phyloP scores from a whole-genome alignment of 805 yeast genomes.

The Saturnispora bothae region DNA sequence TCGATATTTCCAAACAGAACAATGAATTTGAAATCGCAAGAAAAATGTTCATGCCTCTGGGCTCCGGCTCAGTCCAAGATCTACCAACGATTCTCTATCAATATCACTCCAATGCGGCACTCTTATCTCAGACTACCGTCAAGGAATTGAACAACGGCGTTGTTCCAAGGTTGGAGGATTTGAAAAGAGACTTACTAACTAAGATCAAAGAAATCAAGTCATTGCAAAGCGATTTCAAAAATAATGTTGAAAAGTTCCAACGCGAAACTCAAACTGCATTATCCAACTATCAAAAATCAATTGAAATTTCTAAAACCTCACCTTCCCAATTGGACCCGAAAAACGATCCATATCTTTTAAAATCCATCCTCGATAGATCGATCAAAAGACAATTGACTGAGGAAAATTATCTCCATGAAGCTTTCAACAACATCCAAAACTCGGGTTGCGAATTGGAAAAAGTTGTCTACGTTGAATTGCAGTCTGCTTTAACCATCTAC shows the following conservation, averaged over 20 bases:
- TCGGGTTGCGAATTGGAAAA: constrained; percentile 84
- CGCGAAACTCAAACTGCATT: constrained; percentile 51
- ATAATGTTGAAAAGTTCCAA: constrained; percentile 59
- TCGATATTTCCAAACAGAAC: constrained; percentile 16
- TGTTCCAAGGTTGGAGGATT: constrained; percentile 56
- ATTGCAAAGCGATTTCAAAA: constrained; percentile 75
- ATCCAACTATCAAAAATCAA: constrained; percentile 43
- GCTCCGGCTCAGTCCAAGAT: constrained; percentile 75
- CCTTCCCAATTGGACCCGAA: constrained; percentile 37
- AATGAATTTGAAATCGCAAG: constrained; percentile 29
- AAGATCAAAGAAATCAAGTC: constrained; percentile 83
- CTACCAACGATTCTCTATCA: constrained; percentile 54
- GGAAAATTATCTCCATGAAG: constrained; percentile 82
- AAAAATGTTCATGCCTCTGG: constrained; percentile 61
- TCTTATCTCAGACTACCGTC: constrained; percentile 45
- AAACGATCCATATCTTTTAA: constrained; percentile 76
- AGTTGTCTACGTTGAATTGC: constrained; percentile 79
- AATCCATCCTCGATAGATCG: constrained; percentile 62
- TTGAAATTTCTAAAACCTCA: constrained; percentile 49
- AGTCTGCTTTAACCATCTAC: constrained; percentile 65
- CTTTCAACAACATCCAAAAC: constrained; percentile 73
- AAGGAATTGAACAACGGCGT: constrained; percentile 52
- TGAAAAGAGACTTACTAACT: constrained; percentile 64
- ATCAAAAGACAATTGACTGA: constrained; percentile 69
- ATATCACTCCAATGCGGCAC: constrained; percentile 47